Conservation (phyloP, 2,329 filamentous ascomycete species). For the Penicillium polonicum region DNA sequence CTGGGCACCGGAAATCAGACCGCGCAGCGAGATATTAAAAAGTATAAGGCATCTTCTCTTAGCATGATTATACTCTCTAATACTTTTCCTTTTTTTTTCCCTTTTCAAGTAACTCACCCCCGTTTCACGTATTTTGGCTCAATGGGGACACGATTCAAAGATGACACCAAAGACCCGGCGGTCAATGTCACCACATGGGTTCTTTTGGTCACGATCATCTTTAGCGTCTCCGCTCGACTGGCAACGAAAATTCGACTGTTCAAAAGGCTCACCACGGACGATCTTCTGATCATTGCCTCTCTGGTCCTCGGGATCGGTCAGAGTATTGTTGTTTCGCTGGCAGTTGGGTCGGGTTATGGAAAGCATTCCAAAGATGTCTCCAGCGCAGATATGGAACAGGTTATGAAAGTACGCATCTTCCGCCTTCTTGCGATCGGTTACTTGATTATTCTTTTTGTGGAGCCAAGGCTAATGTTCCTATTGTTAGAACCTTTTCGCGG, state of each 20-base stretch:
- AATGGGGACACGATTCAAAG: conserved; percentile 24
- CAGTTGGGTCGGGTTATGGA: conserved; percentile 26
- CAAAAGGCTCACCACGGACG: conserved; percentile 21
- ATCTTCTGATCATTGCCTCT: conserved; percentile 21
- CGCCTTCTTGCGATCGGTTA: background rate
- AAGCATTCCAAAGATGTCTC: conserved; percentile 17
- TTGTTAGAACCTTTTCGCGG: conserved; percentile 21
- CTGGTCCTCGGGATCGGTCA: conserved; percentile 20
- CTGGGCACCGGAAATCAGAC: background rate
- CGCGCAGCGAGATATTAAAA: background rate
- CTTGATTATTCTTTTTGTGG: background rate
- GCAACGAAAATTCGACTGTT: conserved; percentile 25
- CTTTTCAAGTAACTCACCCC: background rate
- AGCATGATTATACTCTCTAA: background rate
- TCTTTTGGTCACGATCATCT: conserved; percentile 19
- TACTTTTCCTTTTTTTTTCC: background rate
- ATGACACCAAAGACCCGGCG: conserved; percentile 22
- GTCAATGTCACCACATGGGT: conserved; percentile 26
- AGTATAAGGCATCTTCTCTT: background rate
- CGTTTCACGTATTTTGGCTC: background rate
- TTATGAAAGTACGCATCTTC: conserved; percentile 22
- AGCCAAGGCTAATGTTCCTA: background rate
- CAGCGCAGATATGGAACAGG: conserved; percentile 11
- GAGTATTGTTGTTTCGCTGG: conserved; percentile 20
- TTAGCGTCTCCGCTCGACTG: conserved; percentile 24